A percentile compares a stretch with the other conserved stretches of the same genome.
These are phyloP conservation scores for Ambrosia hybrid DNA, from an alignment of 140 eudicot genomes.

Conservation along the genomic window DNA sequence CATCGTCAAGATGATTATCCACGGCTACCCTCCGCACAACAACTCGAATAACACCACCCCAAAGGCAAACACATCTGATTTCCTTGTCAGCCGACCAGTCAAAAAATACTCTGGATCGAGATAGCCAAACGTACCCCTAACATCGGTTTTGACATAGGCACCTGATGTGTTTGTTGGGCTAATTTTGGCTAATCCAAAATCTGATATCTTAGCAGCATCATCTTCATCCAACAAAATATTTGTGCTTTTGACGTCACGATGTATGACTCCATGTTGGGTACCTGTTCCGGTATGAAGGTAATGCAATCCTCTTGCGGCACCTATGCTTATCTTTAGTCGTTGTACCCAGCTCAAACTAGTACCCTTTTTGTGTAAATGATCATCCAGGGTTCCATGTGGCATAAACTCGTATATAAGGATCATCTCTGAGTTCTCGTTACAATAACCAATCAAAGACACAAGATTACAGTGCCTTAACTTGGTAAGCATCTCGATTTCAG, in stretches of 20 bases:
- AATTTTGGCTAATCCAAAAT: neutral
- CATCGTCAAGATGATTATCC: neutral
- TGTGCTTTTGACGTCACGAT: neutral
- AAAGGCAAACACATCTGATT: neutral
- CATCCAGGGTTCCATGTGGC: constrained; percentile 1
- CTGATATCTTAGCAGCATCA: neutral
- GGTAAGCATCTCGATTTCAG: neutral
- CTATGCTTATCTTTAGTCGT: constrained; percentile 1
- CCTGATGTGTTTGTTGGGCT: neutral
- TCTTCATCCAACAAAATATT: neutral
- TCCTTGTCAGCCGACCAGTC: neutral
- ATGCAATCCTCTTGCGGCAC: constrained; percentile 5
- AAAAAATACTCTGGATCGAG: neutral
- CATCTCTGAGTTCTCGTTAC: constrained; percentile 8
- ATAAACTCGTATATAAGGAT: neutral
- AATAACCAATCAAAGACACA: constrained; percentile 7
- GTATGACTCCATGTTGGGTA: constrained; percentile 7
- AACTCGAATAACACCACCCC: constrained; percentile 1
- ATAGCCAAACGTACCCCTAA: neutral
- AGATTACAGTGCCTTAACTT: constrained; percentile 10
- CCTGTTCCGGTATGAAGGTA: constrained; percentile 5
- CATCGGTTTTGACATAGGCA: neutral
- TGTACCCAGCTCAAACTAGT: neutral
- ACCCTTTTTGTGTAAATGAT: too few relatives aligned
- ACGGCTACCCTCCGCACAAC: neutral